These are phyloP conservation scores for Annulohypoxylon bovei DNA, from an alignment of 495 filamentous ascomycete species.

Conservation along the genomic window DNA sequence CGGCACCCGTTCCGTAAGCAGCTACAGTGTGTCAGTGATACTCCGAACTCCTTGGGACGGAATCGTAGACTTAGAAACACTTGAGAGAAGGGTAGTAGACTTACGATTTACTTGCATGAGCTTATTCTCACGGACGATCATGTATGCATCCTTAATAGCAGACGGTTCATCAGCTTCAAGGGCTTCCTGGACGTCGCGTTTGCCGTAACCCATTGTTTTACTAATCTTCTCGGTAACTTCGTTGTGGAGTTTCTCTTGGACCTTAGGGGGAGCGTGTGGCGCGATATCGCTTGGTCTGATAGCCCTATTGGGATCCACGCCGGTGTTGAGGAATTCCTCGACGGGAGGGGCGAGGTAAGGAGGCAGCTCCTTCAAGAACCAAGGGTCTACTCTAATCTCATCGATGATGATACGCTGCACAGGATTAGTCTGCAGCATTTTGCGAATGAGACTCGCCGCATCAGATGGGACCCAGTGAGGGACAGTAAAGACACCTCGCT, in stretches of 20 bases:
- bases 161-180: slow-evolving; percentile 90
- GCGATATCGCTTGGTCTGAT: slow-evolving; percentile 83
- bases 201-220: slow-evolving; percentile 96
- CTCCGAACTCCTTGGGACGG: not conserved
- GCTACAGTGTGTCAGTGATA: slow-evolving; percentile 28
- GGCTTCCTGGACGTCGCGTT: slow-evolving; percentile 94
- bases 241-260: slow-evolving; percentile 89
- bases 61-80: not conserved
- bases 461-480: slow-evolving; percentile 88
- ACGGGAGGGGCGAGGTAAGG: slow-evolving; percentile 87
- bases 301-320: slow-evolving; percentile 88
- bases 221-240: slow-evolving; percentile 93
- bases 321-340: slow-evolving; percentile 91
- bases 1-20: slow-evolving; percentile 46
- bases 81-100: slow-evolving; percentile 44
- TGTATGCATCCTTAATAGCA: slow-evolving; percentile 98
- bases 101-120: slow-evolving; percentile 95
- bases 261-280: slow-evolving; percentile 75
- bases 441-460: slow-evolving; percentile 84
- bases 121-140: slow-evolving; percentile 97
- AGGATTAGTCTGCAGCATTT: slow-evolving; percentile 95
- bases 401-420: slow-evolving; percentile 91
- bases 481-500: slow-evolving; percentile 81
- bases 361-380: slow-evolving; percentile 89
- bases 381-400: slow-evolving; percentile 93